Evolutionary conservation across 805 yeast species (phyloP).

Genomic region (Suhomyces prunicola): DNA sequence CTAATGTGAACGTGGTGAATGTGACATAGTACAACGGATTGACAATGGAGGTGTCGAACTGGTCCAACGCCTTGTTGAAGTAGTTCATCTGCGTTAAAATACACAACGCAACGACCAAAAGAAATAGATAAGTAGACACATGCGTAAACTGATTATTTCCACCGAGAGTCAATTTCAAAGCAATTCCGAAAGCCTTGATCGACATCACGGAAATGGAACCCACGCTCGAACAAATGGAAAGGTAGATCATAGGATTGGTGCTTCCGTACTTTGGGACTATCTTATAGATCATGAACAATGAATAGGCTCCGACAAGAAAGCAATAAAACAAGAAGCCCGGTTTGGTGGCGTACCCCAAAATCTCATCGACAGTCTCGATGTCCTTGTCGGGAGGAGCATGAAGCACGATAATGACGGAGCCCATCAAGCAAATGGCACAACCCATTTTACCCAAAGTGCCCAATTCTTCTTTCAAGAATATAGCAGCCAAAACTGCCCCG

Average conservation of each 20-base stretch:
- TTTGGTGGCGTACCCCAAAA: conserved; percentile 70
- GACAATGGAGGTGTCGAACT: conserved; percentile 88
- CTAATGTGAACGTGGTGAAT: conserved; percentile 82
- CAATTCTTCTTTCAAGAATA: conserved; percentile 79
- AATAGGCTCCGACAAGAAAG: conserved; percentile 58
- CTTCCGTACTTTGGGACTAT: conserved; percentile 80
- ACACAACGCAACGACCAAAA: conserved; percentile 73
- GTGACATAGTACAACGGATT: conserved; percentile 89
- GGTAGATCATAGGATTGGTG: conserved; percentile 82
- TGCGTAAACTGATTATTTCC: conserved; percentile 90
- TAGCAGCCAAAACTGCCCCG: conserved; percentile 86
- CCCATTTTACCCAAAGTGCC: conserved; percentile 90
- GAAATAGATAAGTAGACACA: conserved; percentile 77
- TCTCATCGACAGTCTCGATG: conserved; percentile 83
- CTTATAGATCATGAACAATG: conserved; percentile 75
- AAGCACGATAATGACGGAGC: conserved; percentile 80
- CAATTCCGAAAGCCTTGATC: conserved; percentile 91
- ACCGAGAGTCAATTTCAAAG: conserved; percentile 74
- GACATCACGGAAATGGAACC: conserved; percentile 91
- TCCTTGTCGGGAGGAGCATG: conserved; percentile 97
- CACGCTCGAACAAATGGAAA: conserved; percentile 84
- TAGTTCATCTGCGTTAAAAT: conserved; percentile 90
- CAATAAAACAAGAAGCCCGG: conserved; percentile 75
- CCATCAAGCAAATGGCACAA: conserved; percentile 85
- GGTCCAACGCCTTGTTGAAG: conserved; percentile 90